Evolutionary conservation across 345 rosid species (phyloP), one percentile per base, ranked within the genome.

Genomic region (Linum trigynum): DNA sequence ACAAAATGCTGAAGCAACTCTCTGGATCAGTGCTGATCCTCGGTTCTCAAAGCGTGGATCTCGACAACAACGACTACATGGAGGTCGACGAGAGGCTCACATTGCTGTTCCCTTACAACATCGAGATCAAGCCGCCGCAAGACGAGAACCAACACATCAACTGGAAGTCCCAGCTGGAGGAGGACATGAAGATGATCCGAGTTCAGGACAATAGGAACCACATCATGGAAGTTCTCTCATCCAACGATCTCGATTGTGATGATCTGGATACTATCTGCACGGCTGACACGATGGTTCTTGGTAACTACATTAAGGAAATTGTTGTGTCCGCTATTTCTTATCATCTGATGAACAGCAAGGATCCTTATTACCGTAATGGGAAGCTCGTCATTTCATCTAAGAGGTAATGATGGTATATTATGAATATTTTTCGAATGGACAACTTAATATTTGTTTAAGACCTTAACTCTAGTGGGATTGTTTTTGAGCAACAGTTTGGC

Each of bases 401-500:
- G 62, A 59, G 62, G 62, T 59, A 59, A 43, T 4, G 6, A 43
- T 23, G 32, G 32, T 23, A 0, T 23, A 23, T 23, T 23, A 23
- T 23, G 32, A 23, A 23, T 23, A 23, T 23, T 23, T 23, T 23
- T 23, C 32, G 32, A 23, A 23, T 23, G 32, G 32, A 48, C 53
- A 48, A 9, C 53, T 9, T 48, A 7, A 48, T 3, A 48, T 9
- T 48, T 48, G 53, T 41, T 23, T 23, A 23, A 23, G 32, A 23
- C 14, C 53, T 48, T 10, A 48, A 2, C 53, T 48, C 3, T 48
- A 12, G 53, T 43, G 50, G 50, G 6, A 7, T 43, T 43, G 6
- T 23, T 23, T 23, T 23, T 48, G 58, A 58, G 48, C 39, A 67
- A 65, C 84, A 94, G 99, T 77, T 82, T 94, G 74, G 85, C 97